These are phyloP conservation scores for Ceratocystis ficicola DNA, from an alignment of 2,329 filamentous ascomycete species.

Conservation along the genomic window DNA sequence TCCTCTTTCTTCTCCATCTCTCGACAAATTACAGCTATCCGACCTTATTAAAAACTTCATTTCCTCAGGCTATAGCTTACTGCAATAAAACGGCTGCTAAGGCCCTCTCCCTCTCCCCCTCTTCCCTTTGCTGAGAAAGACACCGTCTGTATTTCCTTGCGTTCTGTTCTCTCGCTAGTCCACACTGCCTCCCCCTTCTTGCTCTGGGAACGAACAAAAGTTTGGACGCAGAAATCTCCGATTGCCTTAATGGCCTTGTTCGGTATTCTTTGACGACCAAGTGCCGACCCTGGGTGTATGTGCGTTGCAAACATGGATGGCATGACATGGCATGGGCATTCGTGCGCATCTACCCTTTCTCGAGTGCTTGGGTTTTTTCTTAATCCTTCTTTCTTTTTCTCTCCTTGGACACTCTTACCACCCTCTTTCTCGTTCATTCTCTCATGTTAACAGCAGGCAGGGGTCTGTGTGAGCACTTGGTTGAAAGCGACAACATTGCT, in stretches of 20 bases:
- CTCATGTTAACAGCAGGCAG: too few species aligned
- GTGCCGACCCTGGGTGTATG: background rate
- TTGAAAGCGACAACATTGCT: background rate
- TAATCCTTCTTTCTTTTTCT: background rate
- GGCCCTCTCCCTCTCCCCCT: too few species aligned
- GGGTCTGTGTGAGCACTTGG: background rate
- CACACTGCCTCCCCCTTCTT: background rate
- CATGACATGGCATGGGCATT: background rate
- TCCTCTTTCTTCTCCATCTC: background rate
- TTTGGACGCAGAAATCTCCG: background rate
- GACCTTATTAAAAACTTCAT: too few species aligned
- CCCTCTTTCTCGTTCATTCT: too few species aligned
- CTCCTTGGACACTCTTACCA: too few species aligned
- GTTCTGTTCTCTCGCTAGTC: background rate
- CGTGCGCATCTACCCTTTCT: too few species aligned
- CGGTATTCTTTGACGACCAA: background rate
- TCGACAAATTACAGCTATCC: background rate
- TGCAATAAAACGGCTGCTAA: too few species aligned
- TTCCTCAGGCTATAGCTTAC: too few species aligned
- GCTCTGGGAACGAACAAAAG: background rate
- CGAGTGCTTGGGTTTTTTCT: too few species aligned
- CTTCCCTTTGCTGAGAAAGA: background rate
- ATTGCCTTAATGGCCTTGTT: background rate
- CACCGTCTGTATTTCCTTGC: background rate
- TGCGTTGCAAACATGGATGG: background rate